phyloP scores from a whole-genome alignment of 2,329 filamentous ascomycete species.

The Lomentospora prolificans region DNA sequence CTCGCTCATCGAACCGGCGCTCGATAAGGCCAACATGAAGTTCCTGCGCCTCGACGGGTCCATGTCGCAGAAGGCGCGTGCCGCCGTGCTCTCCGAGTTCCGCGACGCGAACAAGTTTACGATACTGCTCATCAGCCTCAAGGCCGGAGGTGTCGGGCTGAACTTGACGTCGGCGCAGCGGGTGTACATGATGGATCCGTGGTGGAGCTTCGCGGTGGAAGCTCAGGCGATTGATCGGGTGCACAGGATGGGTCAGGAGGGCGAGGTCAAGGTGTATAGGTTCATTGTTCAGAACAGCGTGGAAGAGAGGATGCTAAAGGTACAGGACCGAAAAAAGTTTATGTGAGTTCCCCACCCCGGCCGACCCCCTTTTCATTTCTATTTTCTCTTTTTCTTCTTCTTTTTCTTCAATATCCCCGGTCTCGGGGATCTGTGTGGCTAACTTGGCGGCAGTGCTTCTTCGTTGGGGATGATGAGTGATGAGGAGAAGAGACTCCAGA shows the following conservation, averaged over 20 bases:
- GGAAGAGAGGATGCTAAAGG: slow-evolving; percentile 85
- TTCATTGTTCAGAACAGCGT: slow-evolving; percentile 89
- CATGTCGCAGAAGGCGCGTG: slow-evolving; percentile 77
- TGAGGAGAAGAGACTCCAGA: slow-evolving; percentile 80
- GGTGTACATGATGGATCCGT: slow-evolving; percentile 99
- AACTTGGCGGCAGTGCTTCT: slow-evolving; percentile 56
- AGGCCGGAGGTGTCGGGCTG: slow-evolving; percentile 86
- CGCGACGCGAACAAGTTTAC: slow-evolving; percentile 46
- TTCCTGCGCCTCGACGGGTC: slow-evolving; percentile 86
- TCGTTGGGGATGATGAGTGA: slow-evolving; percentile 91
- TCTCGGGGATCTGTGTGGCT: too few relatives aligned
- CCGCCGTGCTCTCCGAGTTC: slow-evolving; percentile 69
- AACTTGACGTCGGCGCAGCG: slow-evolving; percentile 82
- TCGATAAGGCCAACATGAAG: slow-evolving; percentile 60
- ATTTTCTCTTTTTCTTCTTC: not conserved
- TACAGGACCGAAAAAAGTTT: slow-evolving; percentile 95
- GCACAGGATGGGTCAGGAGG: slow-evolving; percentile 89
- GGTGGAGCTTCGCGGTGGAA: slow-evolving; percentile 97
- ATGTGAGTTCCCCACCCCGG: slow-evolving; percentile 66
- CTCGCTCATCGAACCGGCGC: slow-evolving; percentile 75
- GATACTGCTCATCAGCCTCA: slow-evolving; percentile 72
- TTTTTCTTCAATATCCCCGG: too few relatives aligned
- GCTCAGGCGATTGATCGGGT: slow-evolving; percentile 96
- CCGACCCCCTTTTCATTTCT: too few relatives aligned
- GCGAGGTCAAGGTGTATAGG: slow-evolving; percentile 73